Evolutionary conservation across 1,284 basidiomycete species (phyloP).

Genomic region (Leccinum subrobustum): DNA sequence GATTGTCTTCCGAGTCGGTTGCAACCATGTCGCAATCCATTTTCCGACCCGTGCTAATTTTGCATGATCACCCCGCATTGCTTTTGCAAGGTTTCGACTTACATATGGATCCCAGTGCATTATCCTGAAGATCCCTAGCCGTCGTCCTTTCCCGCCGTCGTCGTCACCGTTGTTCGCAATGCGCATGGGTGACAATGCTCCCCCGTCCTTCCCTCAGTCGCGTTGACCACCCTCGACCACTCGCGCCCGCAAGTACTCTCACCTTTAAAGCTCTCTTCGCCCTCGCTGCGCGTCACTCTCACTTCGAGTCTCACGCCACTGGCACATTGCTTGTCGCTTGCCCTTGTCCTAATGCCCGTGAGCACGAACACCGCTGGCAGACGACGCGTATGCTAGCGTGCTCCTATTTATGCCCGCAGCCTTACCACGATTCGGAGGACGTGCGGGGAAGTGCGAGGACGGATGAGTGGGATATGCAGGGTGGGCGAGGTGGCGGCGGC

Average conservation of each 20-base stretch:
- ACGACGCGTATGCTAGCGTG: background rate
- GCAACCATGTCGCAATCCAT: background rate
- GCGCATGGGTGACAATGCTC: background rate
- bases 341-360: background rate
- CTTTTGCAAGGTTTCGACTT: background rate
- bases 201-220: background rate
- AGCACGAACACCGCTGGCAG: background rate
- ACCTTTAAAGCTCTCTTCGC: background rate
- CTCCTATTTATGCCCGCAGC: background rate
- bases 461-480: background rate
- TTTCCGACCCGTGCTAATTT: background rate
- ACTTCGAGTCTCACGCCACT: background rate
- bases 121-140: too few relatives aligned
- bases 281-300: background rate
- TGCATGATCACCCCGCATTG: background rate
- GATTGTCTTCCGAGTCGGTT: background rate
- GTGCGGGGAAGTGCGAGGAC: background rate
- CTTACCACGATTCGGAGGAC: background rate
- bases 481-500: background rate
- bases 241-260: background rate
- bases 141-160: background rate
- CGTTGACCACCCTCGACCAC: background rate
- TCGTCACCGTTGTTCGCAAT: background rate
- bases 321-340: background rate
- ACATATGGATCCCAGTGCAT: background rate